Base-by-base conservation (phyloP, 1,284 basidiomycete species). In the Ceratobasidium sp. region DNA sequence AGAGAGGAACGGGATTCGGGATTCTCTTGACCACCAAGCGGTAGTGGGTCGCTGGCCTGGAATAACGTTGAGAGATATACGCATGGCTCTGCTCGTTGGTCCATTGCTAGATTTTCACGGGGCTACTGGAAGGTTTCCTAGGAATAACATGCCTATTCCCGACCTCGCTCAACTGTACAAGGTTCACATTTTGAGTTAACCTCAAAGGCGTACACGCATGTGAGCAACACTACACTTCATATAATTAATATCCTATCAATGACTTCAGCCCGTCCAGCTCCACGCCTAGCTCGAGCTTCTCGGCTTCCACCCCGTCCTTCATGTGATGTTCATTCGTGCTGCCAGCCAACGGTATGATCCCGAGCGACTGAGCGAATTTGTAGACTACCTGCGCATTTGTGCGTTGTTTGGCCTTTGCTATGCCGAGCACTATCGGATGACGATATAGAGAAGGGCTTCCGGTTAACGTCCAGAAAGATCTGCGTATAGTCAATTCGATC, bases 391-490 rank as follows among this genome's bases (percentile, higher is more conserved):
- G 91, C 54, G 88, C 86, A 1, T 87, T 83, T 0, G 91, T 91
- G 59, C 88, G 84, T 0, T 81, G 79, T 38, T 85, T 81, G 38
- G 80, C 81, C 18, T 82, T 74, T 0, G 89, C 86, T 18, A 93
- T 80, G 2, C 80, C 74, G 2, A 80, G 75, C 2, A 91, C 77
- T 0, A 83, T 79, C 0, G 86, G 84, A 77, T 88, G 84, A 1
- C 80, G 74, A 1, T 93, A 82, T 8, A 94, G 82, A 1, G 79
- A 82, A 1, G 91, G 90, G 1, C 91, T 92, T 11, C 92, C 92
- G 0, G 91, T 88, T 21, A 95, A 82, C 21, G 93, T 94, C 93
- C 93, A 94, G 81, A 95, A 95, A 11, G 91, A 92, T 78, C 92
- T 93, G 75, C 18, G 13, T 38, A 32, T 0, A 38, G 28, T 61